Conservation (phyloP, 106 monocot genomes). For the Dioscorea alata region DNA sequence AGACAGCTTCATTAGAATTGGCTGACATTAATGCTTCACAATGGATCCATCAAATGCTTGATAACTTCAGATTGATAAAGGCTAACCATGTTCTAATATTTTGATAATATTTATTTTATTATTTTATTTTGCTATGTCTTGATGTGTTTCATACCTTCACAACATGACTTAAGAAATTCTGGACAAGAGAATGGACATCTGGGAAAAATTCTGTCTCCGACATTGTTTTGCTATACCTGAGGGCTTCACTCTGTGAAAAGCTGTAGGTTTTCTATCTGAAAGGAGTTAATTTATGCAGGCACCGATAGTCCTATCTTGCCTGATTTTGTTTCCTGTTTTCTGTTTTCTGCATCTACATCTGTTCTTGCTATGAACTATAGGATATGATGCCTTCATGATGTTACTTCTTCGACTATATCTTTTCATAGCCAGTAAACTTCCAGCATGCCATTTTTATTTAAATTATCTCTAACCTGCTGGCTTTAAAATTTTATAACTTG, state of each 20-base stretch:
- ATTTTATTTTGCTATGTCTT: too few relatives aligned
- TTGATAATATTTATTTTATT: background rate
- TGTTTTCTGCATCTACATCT: background rate
- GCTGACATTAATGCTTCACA: too few relatives aligned
- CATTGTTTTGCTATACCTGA: constrained; percentile 74
- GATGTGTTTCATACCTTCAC: constrained; percentile 52
- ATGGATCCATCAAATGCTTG: too few relatives aligned
- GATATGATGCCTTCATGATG: too few relatives aligned
- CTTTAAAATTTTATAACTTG: too few relatives aligned
- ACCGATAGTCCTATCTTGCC: background rate
- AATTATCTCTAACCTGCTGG: background rate
- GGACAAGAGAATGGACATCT: constrained; percentile 45
- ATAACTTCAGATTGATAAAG: too few relatives aligned
- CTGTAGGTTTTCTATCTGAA: too few relatives aligned
- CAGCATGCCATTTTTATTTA: background rate
- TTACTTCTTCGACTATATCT: too few relatives aligned
- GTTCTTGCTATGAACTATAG: too few relatives aligned
- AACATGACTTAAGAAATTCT: constrained; percentile 31
- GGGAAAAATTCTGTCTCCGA: constrained; percentile 74
- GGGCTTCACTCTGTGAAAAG: constrained; percentile 39
- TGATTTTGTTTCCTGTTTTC: background rate
- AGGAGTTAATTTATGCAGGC: too few relatives aligned
- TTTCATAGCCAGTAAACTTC: background rate
- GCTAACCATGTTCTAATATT: too few relatives aligned
- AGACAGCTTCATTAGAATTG: too few relatives aligned